Percentiles rank a stretch among this genome's conserved stretches.
Evolutionary conservation across 352 stramenopile species (phyloP).

Genomic region (Globisporangium mamillatum): DNA sequence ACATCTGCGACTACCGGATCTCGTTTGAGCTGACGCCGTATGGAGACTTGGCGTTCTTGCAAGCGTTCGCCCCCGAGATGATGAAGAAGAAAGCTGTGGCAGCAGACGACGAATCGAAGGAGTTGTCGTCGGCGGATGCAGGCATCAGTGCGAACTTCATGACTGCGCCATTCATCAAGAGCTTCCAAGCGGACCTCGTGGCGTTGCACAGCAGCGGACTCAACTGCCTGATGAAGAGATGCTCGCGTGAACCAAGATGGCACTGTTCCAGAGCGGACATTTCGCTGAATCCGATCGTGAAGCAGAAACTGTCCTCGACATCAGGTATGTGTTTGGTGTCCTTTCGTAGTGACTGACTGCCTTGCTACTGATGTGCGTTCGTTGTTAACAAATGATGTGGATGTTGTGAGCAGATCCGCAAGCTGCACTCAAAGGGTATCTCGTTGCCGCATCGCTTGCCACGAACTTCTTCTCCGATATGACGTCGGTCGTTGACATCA

Average conservation of each 20-base stretch:
- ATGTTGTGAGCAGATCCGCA: slow-evolving; percentile 48
- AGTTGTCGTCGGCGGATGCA: slow-evolving; percentile 10
- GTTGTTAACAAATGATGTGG: background rate
- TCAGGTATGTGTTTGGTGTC: slow-evolving; percentile 35
- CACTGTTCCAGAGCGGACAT: slow-evolving; percentile 72
- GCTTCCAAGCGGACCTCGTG: slow-evolving; percentile 55
- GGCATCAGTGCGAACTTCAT: slow-evolving; percentile 22
- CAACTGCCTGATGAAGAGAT: slow-evolving; percentile 47
- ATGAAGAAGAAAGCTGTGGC: slow-evolving; percentile 22
- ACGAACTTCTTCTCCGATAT: slow-evolving; percentile 83
- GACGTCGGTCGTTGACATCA: slow-evolving; percentile 68
- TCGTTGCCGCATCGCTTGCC: slow-evolving; percentile 71
- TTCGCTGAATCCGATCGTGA: slow-evolving; percentile 66
- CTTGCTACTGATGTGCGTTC: slow-evolving; percentile 2
- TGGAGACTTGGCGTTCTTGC: slow-evolving; percentile 69
- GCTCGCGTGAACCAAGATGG: slow-evolving; percentile 74
- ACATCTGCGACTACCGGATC: slow-evolving; percentile 74
- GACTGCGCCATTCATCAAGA: slow-evolving; percentile 54
- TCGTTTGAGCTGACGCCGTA: slow-evolving; percentile 83
- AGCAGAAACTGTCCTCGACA: slow-evolving; percentile 56
- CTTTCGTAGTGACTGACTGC: background rate
- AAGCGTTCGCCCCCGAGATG: slow-evolving; percentile 63
- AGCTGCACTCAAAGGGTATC: slow-evolving; percentile 63
- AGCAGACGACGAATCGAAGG: slow-evolving; percentile 21
- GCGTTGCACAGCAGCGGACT: slow-evolving; percentile 51